Percentiles rank a stretch among this genome's conserved stretches.
Conservation (phyloP, 2,329 filamentous ascomycete genomes). For the Plenodomus biglobosus region DNA sequence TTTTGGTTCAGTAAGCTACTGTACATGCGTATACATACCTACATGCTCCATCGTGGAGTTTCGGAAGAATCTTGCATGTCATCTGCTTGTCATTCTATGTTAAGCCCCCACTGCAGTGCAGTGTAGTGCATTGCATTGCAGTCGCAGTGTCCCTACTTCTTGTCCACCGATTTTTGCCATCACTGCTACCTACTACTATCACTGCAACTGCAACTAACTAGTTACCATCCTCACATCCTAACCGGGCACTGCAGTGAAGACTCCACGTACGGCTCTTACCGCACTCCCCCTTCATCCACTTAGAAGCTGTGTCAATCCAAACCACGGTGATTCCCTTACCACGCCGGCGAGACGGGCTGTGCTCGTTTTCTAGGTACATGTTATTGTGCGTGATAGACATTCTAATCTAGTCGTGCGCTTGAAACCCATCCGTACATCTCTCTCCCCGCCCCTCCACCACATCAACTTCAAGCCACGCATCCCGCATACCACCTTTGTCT, state of each 20-base stretch:
- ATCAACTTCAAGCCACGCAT: slow-evolving; percentile 3
- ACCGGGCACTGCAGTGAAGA: background rate
- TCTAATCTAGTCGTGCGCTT: no score
- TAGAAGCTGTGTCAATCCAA: background rate
- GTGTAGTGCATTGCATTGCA: no score
- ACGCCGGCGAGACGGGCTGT: background rate
- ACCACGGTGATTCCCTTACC: no score
- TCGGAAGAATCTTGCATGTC: slow-evolving; percentile 8
- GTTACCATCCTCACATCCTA: background rate
- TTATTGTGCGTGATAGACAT: background rate
- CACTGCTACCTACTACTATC: background rate
- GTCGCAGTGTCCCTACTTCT: background rate
- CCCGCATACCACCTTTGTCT: background rate
- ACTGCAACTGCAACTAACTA: no score
- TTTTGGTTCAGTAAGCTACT: background rate
- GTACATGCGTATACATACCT: background rate
- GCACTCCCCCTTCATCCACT: background rate
- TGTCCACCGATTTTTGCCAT: background rate
- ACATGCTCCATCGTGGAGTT: background rate
- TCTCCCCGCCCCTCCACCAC: slow-evolving; percentile 6
- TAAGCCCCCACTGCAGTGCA: no score
- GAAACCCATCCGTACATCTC: slow-evolving; percentile 12
- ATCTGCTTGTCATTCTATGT: slow-evolving; percentile 6
- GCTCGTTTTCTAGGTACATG: slow-evolving; percentile 10
- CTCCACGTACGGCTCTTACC: background rate